These are phyloP conservation scores for Eucalyptus regnans DNA, from an alignment of 345 rosid species.

Conservation along the genomic window DNA sequence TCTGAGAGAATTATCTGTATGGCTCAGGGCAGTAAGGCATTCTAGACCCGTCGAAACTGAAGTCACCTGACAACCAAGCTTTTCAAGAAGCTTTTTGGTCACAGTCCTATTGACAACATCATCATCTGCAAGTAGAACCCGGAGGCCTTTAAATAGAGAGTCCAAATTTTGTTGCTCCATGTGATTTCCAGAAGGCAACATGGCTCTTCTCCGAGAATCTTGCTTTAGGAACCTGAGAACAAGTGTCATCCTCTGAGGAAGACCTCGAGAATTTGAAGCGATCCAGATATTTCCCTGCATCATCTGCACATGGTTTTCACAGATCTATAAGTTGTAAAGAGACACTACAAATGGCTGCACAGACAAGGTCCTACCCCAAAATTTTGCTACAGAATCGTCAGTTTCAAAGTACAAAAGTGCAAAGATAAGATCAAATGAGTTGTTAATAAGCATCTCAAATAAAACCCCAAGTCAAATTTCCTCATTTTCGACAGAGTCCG, in stretches of 20 bases:
- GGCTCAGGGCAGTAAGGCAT: slow-evolving; percentile 57
- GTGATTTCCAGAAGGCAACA: slow-evolving; percentile 13
- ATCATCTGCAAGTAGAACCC: slow-evolving; percentile 59
- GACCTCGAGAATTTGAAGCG: slow-evolving; percentile 46
- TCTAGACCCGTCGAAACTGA: slow-evolving; percentile 86
- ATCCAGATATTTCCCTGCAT: slow-evolving; percentile 95
- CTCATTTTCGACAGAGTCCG: not conserved
- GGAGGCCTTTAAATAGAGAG: slow-evolving; percentile 57
- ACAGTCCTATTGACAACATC: slow-evolving; percentile 68
- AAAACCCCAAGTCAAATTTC: not conserved
- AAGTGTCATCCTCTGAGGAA: slow-evolving; percentile 61
- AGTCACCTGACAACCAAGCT: slow-evolving; percentile 76
- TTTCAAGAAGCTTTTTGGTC: slow-evolving; percentile 70
- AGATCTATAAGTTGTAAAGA: not conserved
- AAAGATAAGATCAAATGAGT: not conserved
- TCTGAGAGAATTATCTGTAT: slow-evolving; percentile 43
- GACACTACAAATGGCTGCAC: not conserved
- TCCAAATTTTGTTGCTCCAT: slow-evolving; percentile 36
- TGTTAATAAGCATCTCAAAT: not conserved
- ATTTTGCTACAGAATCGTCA: not conserved
- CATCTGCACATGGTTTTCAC: slow-evolving; percentile 41
- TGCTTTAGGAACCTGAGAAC: slow-evolving; percentile 54
- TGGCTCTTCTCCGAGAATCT: slow-evolving; percentile 31
- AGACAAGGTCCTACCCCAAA: not conserved
- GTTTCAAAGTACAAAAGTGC: not conserved